Evolutionary conservation across 1,139 yeast species (phyloP), one percentile per base, ranked within the genome.

Genomic region (Geotrichum phurueaensis): DNA sequence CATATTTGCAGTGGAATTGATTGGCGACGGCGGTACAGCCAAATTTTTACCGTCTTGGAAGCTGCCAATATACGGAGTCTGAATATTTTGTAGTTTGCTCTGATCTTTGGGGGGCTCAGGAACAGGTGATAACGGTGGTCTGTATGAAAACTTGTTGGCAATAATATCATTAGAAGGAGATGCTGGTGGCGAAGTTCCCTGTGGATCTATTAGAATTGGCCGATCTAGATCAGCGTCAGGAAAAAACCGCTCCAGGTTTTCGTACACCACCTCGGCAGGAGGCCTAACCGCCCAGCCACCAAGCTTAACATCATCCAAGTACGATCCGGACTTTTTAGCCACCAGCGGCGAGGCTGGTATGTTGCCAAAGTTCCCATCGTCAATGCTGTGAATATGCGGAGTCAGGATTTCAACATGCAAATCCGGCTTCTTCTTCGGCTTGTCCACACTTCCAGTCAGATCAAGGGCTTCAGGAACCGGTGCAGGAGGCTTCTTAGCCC

Each of bases 151-250:
- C 25, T 53, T 49, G 50, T 39, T 31, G 43, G 53, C 43, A 60
- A 61, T 47, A 12, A 49, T 47, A 0, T 65, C 65, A 6, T 51
- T 51, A 20, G 62, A 71, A 2, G 87, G 86, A 0, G 89, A 83
- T 0, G 79, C 77, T 0, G 90, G 87, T 0, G 91, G 85, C 3
- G 81, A 75, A 3, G 74, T 65, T n/a, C 63, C 64, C 5, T 71
- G 71, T 0, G 75, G 74, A 56, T 89, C 92, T 69, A 89, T 94
- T 47, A 92, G 83, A 49, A 94, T 90, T 1, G 98, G 96, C 68
- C 88, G 88, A 71, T 95, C 99, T 64, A 95, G 81, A 74, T 94
- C 94, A 0, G 98, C 86, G 67, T 89, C 81, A 0, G 99, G 99
- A 78, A 95, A 95, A 72, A 89, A 95, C 69, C 84, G 83, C 68